Evolutionary conservation across 805 yeast genomes (phyloP), one percentile per base, ranked within the genome.

Genomic region (Clavispora asparagi): DNA sequence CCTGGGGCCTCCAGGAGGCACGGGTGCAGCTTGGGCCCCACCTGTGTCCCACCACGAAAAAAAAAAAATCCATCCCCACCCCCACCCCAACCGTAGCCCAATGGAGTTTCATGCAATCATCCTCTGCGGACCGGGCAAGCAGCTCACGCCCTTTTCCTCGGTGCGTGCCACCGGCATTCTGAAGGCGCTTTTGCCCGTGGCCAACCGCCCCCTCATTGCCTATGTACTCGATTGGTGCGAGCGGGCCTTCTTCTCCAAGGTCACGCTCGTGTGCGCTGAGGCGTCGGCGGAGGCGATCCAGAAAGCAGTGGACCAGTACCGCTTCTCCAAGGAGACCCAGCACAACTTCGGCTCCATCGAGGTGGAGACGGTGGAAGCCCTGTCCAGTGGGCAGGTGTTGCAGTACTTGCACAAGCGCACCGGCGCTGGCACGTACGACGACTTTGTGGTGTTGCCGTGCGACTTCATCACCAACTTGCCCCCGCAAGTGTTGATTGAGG

Each of bases 81-180:
- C n/a, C 56, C 6, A 27, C 29, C 7, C 12, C 29, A 3, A 41
- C 53, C 55, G 50, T 42, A 54, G 44, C 54, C 48, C 28, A 39
- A 91, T 92, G 97, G 96, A 90, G 67, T 85, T 90, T 62, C 96
- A 91, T 60, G 97, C 96, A 0, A 76, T 92, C 41, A 79, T 92
- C 17, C 79, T 89, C 47, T 91, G 98, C 68, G 98, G 98, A 2
- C 81, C 78, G 43, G 98, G 98, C 12, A 71, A 72, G 16, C 74
- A 76, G 40, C 71, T 94, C 54, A 62, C 79, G 13, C 98, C 98
- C 0, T 79, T 92, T 51, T 77, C 91, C 0, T 70, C 76, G 26
- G 74, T 72, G 32, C 70, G 83, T 42, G 76, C 79, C 13, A 72
- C 85, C 2, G 91, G 94, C 14, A 62, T 77, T 7, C 79, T 95